These are phyloP conservation scores for Ophiostoma himal-ulmi DNA, from an alignment of 2,329 filamentous ascomycete species.

Conservation along the genomic window DNA sequence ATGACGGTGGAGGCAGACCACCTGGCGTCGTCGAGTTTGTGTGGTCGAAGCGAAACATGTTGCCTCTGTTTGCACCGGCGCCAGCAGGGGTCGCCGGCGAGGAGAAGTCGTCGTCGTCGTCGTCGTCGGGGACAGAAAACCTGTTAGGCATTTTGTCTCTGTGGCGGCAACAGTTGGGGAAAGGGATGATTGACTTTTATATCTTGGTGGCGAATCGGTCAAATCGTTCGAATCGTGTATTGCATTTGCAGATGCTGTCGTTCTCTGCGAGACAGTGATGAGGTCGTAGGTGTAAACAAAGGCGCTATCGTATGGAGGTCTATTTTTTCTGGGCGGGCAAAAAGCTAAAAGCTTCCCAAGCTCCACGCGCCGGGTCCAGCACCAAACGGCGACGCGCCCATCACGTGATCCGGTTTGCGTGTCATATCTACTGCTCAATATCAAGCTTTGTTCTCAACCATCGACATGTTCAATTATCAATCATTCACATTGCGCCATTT, in stretches of 20 bases:
- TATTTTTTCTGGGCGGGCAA: constrained; percentile 17
- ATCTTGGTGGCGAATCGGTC: not conserved
- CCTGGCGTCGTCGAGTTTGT: constrained; percentile 49
- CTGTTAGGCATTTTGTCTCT: constrained; percentile 24
- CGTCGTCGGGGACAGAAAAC: constrained; percentile 25
- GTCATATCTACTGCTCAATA: no score
- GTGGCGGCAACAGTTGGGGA: not conserved
- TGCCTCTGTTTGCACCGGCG: constrained; percentile 21
- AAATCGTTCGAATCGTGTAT: not conserved
- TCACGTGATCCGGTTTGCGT: constrained; percentile 12
- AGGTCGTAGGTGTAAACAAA: not conserved
- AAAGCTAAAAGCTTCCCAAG: constrained; percentile 20
- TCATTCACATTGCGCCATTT: not conserved
- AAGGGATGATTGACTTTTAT: not conserved
- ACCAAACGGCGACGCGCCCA: constrained; percentile 7
- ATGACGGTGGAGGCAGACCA: constrained; percentile 48
- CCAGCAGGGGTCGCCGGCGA: constrained; percentile 25
- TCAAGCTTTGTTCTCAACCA: no score
- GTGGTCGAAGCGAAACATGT: constrained; percentile 39
- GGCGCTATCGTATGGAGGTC: constrained; percentile 7
- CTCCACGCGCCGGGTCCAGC: constrained; percentile 17
- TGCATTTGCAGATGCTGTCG: not conserved
- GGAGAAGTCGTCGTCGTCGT: constrained; percentile 23
- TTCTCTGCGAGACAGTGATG: no score
- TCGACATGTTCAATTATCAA: not conserved